Evolutionary conservation across 2,329 filamentous ascomycete genomes (phyloP).

Genomic region (Xylaria sp.): DNA sequence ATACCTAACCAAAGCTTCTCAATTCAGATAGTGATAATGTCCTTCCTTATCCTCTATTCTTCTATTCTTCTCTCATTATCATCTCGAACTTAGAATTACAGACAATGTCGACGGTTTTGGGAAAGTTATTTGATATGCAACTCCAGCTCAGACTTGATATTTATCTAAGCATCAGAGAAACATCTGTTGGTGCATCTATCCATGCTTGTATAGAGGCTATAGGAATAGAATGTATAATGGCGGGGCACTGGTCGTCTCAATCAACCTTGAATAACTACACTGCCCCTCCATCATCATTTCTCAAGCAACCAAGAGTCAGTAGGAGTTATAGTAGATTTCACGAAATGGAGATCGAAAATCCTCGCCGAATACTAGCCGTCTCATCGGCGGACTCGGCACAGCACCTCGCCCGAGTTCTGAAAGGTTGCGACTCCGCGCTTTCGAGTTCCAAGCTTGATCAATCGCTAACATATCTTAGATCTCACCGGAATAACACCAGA

Average conservation of each 20-base stretch:
- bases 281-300: slow-evolving; percentile 36
- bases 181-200: not conserved
- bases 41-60: too few species aligned
- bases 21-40: too few species aligned
- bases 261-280: slow-evolving; percentile 2
- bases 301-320: slow-evolving; percentile 13
- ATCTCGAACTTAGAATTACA: too few species aligned
- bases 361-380: slow-evolving; percentile 68
- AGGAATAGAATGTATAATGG: slow-evolving; percentile 4
- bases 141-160: not conserved
- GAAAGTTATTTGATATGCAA: not conserved
- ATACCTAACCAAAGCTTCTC: not conserved
- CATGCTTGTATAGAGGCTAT: not conserved
- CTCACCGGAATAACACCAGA: slow-evolving; percentile 62
- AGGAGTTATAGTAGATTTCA: slow-evolving; percentile 3
- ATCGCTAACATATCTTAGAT: slow-evolving; percentile 53
- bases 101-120: too few species aligned
- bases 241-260: not conserved
- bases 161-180: not conserved
- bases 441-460: not conserved
- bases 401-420: slow-evolving; percentile 62
- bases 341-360: slow-evolving; percentile 58
- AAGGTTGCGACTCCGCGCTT: slow-evolving; percentile 58
- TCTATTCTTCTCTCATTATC: too few species aligned
- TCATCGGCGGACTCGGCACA: slow-evolving; percentile 60